A percentile compares a stretch with the other conserved stretches of the same genome.
Evolutionary conservation across 768 basidiomycete genomes (phyloP).

Genomic region (Tulasnella sp.): DNA sequence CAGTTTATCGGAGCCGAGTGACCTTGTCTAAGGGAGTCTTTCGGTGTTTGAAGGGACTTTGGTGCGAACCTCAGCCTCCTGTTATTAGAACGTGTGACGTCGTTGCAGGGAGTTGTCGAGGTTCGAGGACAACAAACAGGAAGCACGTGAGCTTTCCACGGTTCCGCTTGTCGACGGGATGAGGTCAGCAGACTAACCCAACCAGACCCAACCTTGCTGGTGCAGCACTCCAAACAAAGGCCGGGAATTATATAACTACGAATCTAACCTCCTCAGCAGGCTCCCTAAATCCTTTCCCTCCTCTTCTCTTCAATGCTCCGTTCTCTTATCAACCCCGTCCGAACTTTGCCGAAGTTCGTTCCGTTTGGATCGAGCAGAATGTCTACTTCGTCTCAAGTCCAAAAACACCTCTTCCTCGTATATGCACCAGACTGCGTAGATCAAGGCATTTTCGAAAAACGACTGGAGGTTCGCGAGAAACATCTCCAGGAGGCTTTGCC

Average conservation of each 20-base stretch:
- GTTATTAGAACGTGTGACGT: too few species aligned
- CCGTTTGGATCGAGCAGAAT: not conserved
- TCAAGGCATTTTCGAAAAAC: slow-evolving; percentile 53
- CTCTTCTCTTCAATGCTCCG: not conserved
- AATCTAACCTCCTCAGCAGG: too few species aligned
- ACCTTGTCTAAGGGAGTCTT: too few species aligned
- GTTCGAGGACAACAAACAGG: not conserved
- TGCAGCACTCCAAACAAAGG: too few species aligned
- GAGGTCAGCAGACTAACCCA: not conserved
- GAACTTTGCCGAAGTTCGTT: not conserved
- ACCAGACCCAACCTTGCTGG: too few species aligned
- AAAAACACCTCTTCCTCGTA: slow-evolving; percentile 47
- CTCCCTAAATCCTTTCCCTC: not conserved
- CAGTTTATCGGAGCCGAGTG: too few species aligned
- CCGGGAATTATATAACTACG: too few species aligned
- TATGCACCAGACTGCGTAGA: slow-evolving; percentile 67
- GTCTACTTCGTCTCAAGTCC: not conserved
- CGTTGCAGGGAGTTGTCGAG: not conserved
- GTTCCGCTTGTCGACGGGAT: not conserved
- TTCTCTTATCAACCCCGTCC: not conserved
- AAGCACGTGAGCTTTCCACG: not conserved
- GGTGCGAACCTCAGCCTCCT: too few species aligned
- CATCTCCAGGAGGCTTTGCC: slow-evolving; percentile 51
- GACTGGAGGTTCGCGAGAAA: slow-evolving; percentile 52
- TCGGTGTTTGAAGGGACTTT: too few species aligned